A percentile compares a stretch with the other conserved stretches of the same genome.
phyloP scores from a whole-genome alignment of 1,284 basidiomycete genomes.

The Stereum hirsutum region DNA sequence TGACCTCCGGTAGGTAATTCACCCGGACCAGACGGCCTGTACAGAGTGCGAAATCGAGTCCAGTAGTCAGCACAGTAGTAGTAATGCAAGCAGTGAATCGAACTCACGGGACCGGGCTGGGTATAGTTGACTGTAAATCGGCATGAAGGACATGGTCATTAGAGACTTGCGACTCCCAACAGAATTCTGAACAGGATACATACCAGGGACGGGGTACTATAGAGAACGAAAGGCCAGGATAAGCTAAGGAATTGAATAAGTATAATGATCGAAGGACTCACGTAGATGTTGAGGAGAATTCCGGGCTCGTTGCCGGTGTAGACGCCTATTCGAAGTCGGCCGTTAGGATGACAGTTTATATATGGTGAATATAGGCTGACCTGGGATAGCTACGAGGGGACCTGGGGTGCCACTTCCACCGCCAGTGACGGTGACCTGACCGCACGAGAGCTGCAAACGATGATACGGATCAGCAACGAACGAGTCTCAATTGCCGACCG shows the following conservation, averaged over 20 bases:
- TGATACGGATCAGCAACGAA: background rate
- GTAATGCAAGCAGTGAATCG: background rate
- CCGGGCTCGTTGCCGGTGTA: conserved; percentile 8
- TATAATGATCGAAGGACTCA: background rate
- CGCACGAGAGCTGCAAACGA: conserved; percentile 16
- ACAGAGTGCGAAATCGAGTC: too few relatives aligned
- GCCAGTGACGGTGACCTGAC: conserved; percentile 24
- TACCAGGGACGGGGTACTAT: conserved; percentile 21
- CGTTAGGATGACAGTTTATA: too few relatives aligned
- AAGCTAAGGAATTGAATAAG: background rate
- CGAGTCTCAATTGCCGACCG: too few relatives aligned
- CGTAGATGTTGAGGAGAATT: conserved; percentile 29
- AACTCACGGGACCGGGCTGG: conserved; percentile 28
- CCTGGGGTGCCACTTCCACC: conserved; percentile 25
- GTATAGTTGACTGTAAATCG: conserved; percentile 17
- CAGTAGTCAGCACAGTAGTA: background rate
- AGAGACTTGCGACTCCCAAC: background rate
- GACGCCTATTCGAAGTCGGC: too few relatives aligned
- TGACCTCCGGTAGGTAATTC: too few relatives aligned
- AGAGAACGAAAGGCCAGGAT: background rate
- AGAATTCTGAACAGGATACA: too few relatives aligned
- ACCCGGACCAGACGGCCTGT: conserved; percentile 25
- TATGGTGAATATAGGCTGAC: conserved; percentile 8
- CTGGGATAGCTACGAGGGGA: conserved; percentile 25
- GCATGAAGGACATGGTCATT: background rate